A percentile compares a stretch with the other conserved stretches of the same genome.
These are phyloP conservation scores for Wickerhamomyces kurtzmanii DNA, from an alignment of 805 yeast species.

Conservation along the genomic window DNA sequence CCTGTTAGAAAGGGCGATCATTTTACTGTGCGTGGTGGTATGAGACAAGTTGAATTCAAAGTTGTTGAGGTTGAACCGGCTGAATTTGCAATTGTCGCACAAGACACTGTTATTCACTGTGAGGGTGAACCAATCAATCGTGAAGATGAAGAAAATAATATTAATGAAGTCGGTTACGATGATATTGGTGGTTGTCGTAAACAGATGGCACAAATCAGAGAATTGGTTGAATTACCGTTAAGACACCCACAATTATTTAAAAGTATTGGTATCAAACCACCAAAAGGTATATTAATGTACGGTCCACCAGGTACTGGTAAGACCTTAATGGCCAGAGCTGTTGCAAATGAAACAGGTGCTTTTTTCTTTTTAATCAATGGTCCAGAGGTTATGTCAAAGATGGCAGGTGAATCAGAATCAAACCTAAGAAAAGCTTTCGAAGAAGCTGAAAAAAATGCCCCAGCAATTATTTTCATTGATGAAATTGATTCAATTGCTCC, in stretches of 20 bases:
- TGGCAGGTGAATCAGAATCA: constrained; percentile 99
- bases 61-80: constrained; percentile 98
- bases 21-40: constrained; percentile 95
- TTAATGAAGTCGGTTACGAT: constrained; percentile 96
- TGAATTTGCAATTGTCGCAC: constrained; percentile 96
- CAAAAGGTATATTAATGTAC: constrained; percentile 94
- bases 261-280: constrained; percentile 97
- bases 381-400: constrained; percentile 98
- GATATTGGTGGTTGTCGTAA: constrained; percentile 99
- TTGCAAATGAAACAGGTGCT: constrained; percentile 98
- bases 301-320: constrained; percentile 99
- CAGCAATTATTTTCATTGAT: constrained; percentile 94
- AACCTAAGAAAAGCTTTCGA: constrained; percentile 96
- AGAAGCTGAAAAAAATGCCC: constrained; percentile 98
- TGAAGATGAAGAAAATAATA: constrained; percentile 94
- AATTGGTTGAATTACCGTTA: constrained; percentile 93
- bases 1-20: constrained; percentile 97
- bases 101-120: constrained; percentile 95
- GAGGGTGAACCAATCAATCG: constrained; percentile 99
- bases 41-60: constrained; percentile 98
- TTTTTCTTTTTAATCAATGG: constrained; percentile 97
- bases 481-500: constrained; percentile 99
- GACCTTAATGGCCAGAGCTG: constrained; percentile 99
- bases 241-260: constrained; percentile 98
- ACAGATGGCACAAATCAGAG: constrained; percentile 99